These are phyloP conservation scores for Musa balbisiana DNA, from an alignment of 202 grass and related monocot species.

Conservation along the genomic window DNA sequence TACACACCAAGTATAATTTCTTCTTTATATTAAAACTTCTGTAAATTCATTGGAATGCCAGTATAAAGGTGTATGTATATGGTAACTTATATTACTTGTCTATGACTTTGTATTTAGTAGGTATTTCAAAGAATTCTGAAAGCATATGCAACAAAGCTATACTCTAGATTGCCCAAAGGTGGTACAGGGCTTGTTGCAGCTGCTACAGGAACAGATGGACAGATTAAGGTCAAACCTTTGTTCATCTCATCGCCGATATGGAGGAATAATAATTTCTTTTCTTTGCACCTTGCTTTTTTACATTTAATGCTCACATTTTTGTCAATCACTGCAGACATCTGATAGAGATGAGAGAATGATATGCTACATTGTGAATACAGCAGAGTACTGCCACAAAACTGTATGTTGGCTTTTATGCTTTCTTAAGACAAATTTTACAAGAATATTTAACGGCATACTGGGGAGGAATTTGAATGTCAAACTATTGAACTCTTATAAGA, in stretches of 20 bases:
- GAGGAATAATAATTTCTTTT: neutral
- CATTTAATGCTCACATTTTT: conserved; percentile 29
- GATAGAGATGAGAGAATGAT: conserved; percentile 97
- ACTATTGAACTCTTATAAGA: no score
- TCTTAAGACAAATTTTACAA: neutral
- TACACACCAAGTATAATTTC: no score
- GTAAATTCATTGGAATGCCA: neutral
- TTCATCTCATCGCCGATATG: neutral
- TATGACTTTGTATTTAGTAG: conserved; percentile 23
- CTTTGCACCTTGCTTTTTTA: conserved; percentile 1
- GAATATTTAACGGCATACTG: neutral
- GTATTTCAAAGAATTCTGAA: conserved; percentile 99
- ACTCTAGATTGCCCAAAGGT: conserved; percentile 80
- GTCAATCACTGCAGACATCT: conserved; percentile 64
- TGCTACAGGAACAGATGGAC: conserved; percentile 91
- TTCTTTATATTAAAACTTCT: neutral
- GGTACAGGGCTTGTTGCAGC: conserved; percentile 94
- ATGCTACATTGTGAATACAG: conserved; percentile 95
- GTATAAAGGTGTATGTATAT: neutral
- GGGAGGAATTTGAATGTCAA: no score
- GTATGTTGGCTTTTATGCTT: conserved; percentile 36
- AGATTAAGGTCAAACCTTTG: conserved; percentile 60
- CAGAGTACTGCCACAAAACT: conserved; percentile 97
- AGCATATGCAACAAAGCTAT: conserved; percentile 80
- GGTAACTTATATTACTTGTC: neutral